phyloP scores from a whole-genome alignment of 164 flowering plant genomes.

The Stephania cephalantha region DNA sequence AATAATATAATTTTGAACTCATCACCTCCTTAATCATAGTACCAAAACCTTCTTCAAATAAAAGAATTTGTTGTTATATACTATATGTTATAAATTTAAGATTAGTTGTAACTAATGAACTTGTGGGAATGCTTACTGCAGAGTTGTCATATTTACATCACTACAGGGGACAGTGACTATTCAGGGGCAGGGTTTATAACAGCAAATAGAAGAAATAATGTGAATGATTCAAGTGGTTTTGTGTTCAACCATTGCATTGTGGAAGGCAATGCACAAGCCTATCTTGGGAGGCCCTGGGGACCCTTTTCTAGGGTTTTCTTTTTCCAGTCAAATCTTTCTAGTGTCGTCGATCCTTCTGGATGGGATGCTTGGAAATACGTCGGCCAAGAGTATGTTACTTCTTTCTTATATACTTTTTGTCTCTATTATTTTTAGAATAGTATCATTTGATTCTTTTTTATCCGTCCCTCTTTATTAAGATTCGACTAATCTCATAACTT shows the following conservation, averaged over 20 bases:
- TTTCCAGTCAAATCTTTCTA: conserved; percentile 15
- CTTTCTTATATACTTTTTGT: background rate
- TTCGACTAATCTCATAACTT: background rate
- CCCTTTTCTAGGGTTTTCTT: conserved; percentile 26
- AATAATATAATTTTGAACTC: too few species aligned
- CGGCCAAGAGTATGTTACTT: background rate
- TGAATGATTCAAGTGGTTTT: conserved; percentile 22
- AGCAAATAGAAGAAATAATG: conserved; percentile 21
- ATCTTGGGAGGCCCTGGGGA: conserved; percentile 33
- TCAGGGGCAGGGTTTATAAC: conserved; percentile 23
- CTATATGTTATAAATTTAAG: too few species aligned
- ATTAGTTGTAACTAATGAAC: too few species aligned
- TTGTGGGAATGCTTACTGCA: too few species aligned
- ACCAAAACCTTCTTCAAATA: too few species aligned
- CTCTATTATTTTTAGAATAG: too few species aligned
- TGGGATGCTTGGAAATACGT: conserved; percentile 22
- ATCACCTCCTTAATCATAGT: too few species aligned
- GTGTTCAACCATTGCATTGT: conserved; percentile 25
- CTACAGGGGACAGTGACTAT: too few species aligned
- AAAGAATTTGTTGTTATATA: too few species aligned
- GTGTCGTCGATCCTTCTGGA: conserved; percentile 21
- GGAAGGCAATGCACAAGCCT: conserved; percentile 18
- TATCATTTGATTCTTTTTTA: too few species aligned
- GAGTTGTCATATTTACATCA: too few species aligned
- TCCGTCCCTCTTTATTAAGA: too few species aligned